A percentile compares a stretch with the other conserved stretches of the same genome.
Conservation (phyloP, 148 eudicot species). For the Drosera capensis region DNA sequence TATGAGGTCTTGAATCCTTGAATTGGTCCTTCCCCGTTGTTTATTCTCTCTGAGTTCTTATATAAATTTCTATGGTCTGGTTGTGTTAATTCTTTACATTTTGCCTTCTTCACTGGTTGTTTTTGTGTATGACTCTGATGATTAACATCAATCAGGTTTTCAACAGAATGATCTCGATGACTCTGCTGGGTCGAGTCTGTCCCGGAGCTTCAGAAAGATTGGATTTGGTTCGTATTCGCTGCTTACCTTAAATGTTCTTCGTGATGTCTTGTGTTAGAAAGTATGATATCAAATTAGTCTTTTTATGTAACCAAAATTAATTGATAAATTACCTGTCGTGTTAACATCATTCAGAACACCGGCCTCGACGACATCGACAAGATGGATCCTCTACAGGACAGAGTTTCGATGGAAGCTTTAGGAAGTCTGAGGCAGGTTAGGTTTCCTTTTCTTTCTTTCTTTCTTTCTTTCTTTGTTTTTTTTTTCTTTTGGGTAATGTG, state of each 20-base stretch:
- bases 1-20: too few relatives aligned
- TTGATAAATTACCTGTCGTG: not conserved
- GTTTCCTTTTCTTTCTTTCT: too few relatives aligned
- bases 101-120: too few relatives aligned
- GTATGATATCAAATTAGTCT: too few relatives aligned
- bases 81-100: too few relatives aligned
- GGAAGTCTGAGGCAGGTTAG: slow-evolving; percentile 23
- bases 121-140: slow-evolving; percentile 15
- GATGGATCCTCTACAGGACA: slow-evolving; percentile 24
- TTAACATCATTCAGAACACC: not conserved
- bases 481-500: not conserved
- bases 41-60: too few relatives aligned
- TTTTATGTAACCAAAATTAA: not conserved
- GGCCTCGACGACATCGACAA: too few relatives aligned
- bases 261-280: too few relatives aligned
- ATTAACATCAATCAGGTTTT: slow-evolving; percentile 35
- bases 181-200: slow-evolving; percentile 33
- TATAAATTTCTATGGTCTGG: too few relatives aligned
- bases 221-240: slow-evolving; percentile 31
- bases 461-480: slow-evolving; percentile 1
- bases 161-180: slow-evolving; percentile 35
- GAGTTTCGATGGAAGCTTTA: slow-evolving; percentile 30
- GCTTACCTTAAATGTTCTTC: slow-evolving; percentile 2
- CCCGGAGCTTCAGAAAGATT: slow-evolving; percentile 45
- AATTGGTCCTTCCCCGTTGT: too few relatives aligned